A percentile compares a stretch with the other conserved stretches of the same genome.
phyloP scores from a whole-genome alignment of 176 grass and related monocot species.

The Carex littledalei region DNA sequence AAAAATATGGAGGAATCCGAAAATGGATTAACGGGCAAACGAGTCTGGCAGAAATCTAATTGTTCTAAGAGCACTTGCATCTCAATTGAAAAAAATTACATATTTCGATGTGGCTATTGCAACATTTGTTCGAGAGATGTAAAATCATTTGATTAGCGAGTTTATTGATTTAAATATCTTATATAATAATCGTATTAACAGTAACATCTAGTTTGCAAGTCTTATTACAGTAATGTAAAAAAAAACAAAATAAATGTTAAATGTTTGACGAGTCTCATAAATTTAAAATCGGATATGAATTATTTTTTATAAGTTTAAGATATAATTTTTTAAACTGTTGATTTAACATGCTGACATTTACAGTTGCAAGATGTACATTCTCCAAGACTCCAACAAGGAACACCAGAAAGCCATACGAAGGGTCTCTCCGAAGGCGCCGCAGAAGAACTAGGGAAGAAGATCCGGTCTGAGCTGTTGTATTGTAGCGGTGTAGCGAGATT shows the following conservation, averaged over 20 bases:
- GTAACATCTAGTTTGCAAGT: neutral
- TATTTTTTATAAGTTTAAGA: too few species aligned
- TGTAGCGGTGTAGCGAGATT: constrained; percentile 13
- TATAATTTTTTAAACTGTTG: too few species aligned
- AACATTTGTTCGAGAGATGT: too few species aligned
- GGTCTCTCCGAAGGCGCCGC: neutral
- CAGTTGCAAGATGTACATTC: neutral
- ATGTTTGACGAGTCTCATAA: too few species aligned
- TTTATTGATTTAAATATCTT: too few species aligned
- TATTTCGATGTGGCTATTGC: too few species aligned
- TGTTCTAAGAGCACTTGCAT: too few species aligned
- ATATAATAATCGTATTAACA: too few species aligned
- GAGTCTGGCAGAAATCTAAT: too few species aligned
- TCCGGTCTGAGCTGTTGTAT: constrained; percentile 15
- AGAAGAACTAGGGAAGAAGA: constrained; percentile 14
- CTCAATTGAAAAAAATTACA: too few species aligned
- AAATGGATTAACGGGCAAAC: neutral
- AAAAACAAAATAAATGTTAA: neutral
- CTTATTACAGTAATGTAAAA: neutral
- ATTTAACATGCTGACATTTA: neutral
- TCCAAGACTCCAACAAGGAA: neutral
- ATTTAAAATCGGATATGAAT: too few species aligned
- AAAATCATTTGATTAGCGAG: too few species aligned
- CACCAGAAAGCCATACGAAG: neutral
- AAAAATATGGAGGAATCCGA: neutral